Evolutionary conservation across 1,139 yeast genomes (phyloP), one percentile per base, ranked within the genome.

Genomic region (Zygosaccharomyces pseudobailii): DNA sequence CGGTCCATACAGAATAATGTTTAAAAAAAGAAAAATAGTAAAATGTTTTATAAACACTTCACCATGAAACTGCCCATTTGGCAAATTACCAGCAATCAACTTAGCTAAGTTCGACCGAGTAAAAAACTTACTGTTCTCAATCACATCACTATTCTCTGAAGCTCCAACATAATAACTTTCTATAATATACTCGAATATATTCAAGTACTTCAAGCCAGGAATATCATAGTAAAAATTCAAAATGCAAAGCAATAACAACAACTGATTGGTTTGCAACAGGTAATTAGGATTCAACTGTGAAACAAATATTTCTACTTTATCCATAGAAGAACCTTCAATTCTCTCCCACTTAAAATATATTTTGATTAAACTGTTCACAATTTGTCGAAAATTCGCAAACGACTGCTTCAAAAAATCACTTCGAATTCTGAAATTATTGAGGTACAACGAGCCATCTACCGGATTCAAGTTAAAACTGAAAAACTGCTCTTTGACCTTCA

Each of bases 191-290:
- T 52, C 48, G 27, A 47, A 55, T 6, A 52, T 35, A 21, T 46
- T 42, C 32, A 47, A 23, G 24, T 53, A 55, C 10, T 42, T 41
- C 23, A 55, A 20, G 6, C 49, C 51, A 2, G 58, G 59, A 13
- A 55, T 49, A 25, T 56, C 59, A 34, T 51, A 51, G 31, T 56
- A 57, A 40, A 57, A 57, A 42, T 57, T 57, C 17, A 56, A 33
- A 34, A 57, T 46, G 33, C 52, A 44, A 19, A 56, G 36, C 33
- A 57, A 42, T 6, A 51, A 36, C 10, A 56, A 31, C 13, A 55
- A 32, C 31, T 54, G 55, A 22, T 54, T 54, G n/a, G 43, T 45
- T 8, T 45, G 39, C 25, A 55, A 43, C 28, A 56, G 37, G 6
- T 34, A 41, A 24, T 34, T 40, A 24, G 50, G 48, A 27, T 24